Base-by-base conservation (phyloP, 148 eudicot genomes). In the Persicaria maculosa region DNA sequence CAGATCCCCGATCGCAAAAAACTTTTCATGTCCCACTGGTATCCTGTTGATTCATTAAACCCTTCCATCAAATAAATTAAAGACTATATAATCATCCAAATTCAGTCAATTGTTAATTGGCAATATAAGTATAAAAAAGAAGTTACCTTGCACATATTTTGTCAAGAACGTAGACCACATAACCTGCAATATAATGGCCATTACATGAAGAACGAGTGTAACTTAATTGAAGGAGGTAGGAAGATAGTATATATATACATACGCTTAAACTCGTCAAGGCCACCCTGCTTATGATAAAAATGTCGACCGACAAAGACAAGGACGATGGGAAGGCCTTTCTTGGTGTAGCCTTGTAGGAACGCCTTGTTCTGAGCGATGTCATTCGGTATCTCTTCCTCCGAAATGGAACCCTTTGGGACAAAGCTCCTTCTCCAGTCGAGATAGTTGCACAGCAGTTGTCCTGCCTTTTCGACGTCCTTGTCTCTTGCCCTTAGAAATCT, bases 401-500 rank as follows among this genome's bases (percentile, higher is more conserved):
- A 86, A 45, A 94, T 80, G 36, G 15, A 74, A 7, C 97, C 93
- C 1, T 83, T 87, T 6, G 98, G 97, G 31, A 90, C 73, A 44
- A 87, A 86, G 47, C 64, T 74, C 73, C 74, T 77, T 80, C 80
- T 90, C 98, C 98, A 94, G 72, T 79, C 81, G 0, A 85, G 75
- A 81, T 84, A 90, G 59, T 88, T 88, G 43, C 86, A 74, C 47
- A 90, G 79, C 83, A 94, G 77, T 4, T 74, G 74, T 47, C 81
- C 80, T 9, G 89, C 93, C 77, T 90, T 94, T 71, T 94, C 97
- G 68, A 88, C 78, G 69, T 94, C 85, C 16, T 83, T 72, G 78
- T 88, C 87, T 9, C 97, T 89, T 0, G 98, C 98, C 15, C 93
- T 84, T 31, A 94, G 83, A 71, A 94, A 94, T 61, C 98, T 88